phyloP scores from a whole-genome alignment of 257 asterid species.

The Avicennia marina region DNA sequence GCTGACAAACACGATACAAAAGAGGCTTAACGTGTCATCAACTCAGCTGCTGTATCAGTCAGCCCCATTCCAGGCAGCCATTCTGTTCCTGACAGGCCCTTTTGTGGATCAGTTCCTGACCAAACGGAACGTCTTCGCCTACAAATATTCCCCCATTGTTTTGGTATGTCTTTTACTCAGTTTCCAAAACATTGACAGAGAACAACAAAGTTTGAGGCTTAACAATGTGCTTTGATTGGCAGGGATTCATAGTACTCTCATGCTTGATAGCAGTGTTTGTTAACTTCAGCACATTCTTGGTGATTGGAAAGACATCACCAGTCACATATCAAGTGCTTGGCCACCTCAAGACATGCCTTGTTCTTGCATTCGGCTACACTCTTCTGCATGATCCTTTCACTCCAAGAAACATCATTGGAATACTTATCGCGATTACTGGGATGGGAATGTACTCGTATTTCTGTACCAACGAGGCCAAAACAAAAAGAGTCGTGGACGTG shows the following conservation, averaged over 20 bases:
- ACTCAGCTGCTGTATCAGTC: slow-evolving; percentile 84
- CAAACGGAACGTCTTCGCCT: slow-evolving; percentile 65
- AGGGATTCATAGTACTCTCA: slow-evolving; percentile 73
- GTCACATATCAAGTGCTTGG: slow-evolving; percentile 91
- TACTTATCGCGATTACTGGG: slow-evolving; percentile 73
- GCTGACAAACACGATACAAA: slow-evolving; percentile 95
- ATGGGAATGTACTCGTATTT: slow-evolving; percentile 81
- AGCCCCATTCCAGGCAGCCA: slow-evolving; percentile 88
- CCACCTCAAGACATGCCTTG: slow-evolving; percentile 84
- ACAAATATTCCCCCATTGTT: slow-evolving; percentile 61
- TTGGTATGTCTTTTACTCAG: slow-evolving; percentile 35
- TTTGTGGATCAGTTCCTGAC: slow-evolving; percentile 68
- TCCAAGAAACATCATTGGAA: slow-evolving; percentile 64
- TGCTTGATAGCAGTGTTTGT: slow-evolving; percentile 90
- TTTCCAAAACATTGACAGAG: too few relatives aligned
- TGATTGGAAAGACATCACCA: slow-evolving; percentile 93
- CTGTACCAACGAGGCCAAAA: slow-evolving; percentile 69
- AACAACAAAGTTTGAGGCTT: too few relatives aligned
- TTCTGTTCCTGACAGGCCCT: slow-evolving; percentile 71
- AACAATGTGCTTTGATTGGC: slow-evolving; percentile 11
- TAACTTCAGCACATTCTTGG: slow-evolving; percentile 89
- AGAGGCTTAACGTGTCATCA: slow-evolving; percentile 76
- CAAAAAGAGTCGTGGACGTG: slow-evolving; percentile 44
- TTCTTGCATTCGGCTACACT: slow-evolving; percentile 81
- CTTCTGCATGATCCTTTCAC: slow-evolving; percentile 86